A percentile compares a stretch with the other conserved stretches of the same genome.
These are phyloP conservation scores for Noccaea caerulescens DNA, from an alignment of 345 rosid genomes.

Conservation along the genomic window DNA sequence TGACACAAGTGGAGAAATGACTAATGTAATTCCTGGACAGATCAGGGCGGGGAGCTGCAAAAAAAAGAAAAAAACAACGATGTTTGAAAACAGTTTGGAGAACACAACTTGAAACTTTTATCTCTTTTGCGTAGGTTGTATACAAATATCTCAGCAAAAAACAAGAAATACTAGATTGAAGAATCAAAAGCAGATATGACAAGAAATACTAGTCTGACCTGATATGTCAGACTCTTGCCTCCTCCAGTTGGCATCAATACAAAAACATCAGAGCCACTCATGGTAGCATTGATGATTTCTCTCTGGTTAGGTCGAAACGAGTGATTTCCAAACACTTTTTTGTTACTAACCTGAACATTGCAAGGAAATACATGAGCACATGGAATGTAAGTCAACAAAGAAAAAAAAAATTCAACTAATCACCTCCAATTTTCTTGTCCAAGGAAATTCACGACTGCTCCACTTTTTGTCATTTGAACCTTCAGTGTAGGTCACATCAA, in stretches of 20 bases:
- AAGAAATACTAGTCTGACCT: conserved; percentile 50
- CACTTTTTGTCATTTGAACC: conserved; percentile 89
- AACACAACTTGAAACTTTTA: conserved; percentile 22
- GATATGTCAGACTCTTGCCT: conserved; percentile 97
- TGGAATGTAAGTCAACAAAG: conserved; percentile 41
- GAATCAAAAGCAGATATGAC: neutral
- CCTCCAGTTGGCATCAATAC: conserved; percentile 99
- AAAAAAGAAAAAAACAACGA: conserved; percentile 5
- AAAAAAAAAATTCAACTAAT: conserved; percentile 27
- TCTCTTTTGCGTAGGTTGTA: conserved; percentile 17
- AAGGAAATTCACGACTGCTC: conserved; percentile 74
- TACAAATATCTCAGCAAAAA: conserved; percentile 25
- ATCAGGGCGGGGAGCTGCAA: conserved; percentile 92
- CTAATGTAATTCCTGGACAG: conserved; percentile 88
- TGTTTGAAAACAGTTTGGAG: conserved; percentile 25
- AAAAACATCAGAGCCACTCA: conserved; percentile 97
- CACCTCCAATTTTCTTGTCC: conserved; percentile 91
- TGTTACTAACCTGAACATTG: conserved; percentile 69
- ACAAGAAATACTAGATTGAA: conserved; percentile 10
- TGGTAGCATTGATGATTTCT: conserved; percentile 94
- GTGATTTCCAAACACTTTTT: conserved; percentile 96
- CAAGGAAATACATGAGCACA: conserved; percentile 42
- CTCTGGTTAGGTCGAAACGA: conserved; percentile 97
- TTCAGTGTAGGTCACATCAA: conserved; percentile 84
- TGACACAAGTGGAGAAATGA: conserved; percentile 92